Base-by-base conservation (phyloP, 2,329 filamentous ascomycete species). In the Sarocladium oryzae region DNA sequence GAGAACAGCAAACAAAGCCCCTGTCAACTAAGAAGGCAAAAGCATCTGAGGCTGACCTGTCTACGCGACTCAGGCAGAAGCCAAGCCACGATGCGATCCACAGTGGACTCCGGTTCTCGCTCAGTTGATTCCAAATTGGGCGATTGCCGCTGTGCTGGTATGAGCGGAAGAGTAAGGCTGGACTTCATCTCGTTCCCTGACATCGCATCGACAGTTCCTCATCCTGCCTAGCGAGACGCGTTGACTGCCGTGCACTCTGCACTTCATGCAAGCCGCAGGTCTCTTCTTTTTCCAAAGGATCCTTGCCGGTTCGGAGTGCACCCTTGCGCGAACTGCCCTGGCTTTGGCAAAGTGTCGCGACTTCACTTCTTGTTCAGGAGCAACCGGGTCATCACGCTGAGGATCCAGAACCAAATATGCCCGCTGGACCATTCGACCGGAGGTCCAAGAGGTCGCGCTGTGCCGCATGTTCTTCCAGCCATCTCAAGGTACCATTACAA, bases 401-500 rank as follows among this genome's bases (percentile, higher is more conserved):
- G 13, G 28, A 13, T 13, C 28, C 7, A 30, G 28, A 30, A n/a
- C 9, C 4, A 18, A 23, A 4, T 20, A 48, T 48, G 43, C 43
- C 26, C 16, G n/a, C 43, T 7, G 43, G 43, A 32, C 43, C 43
- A 24, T 48, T 48, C 26, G 43, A 48, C 18, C 6, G 28, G n/a
- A 21, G 43, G 11, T 48, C 43, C n/a, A 48, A 26, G 26, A 21
- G 43, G 21, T 48, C 43, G 13, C 43, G 43, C 24, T 48, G 43
- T 23, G 20, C 43, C 16, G 26, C 43, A 15, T 48, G 43, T 33
- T 32, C 28, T 11, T 48, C 43, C 24, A 48, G 43, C 26, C 43
- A 48, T 33, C 24, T 48, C 7, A 48, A 48, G 43, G 43, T 48
- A 48, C n/a, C n/a, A n/a, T n/a, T n/a, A n/a, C n/a, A n/a, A n/a